Evolutionary conservation across 768 basidiomycete genomes (phyloP).

Genomic region (Podaxis sp.): DNA sequence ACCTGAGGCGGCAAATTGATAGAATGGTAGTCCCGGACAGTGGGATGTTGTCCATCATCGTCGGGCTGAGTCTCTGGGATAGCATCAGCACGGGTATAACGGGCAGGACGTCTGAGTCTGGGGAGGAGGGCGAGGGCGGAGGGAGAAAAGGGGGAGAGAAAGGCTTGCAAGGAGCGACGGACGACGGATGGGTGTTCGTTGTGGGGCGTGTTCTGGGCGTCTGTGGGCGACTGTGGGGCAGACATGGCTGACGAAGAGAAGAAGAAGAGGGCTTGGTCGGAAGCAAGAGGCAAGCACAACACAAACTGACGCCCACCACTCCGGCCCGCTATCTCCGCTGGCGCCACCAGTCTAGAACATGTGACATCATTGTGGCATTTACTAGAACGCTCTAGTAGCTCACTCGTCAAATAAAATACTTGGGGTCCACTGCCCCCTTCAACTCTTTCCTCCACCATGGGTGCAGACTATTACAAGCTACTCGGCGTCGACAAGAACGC

Average conservation of each 20-base stretch:
- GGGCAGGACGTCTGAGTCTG: constrained; percentile 33
- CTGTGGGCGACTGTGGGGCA: background rate
- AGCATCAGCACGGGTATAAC: constrained; percentile 67
- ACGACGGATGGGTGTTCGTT: constrained; percentile 31
- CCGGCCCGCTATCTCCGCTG: background rate
- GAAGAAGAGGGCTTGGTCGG: background rate
- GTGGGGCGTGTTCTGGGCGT: background rate
- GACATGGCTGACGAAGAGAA: background rate
- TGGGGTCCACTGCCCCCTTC: background rate
- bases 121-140: constrained; percentile 52
- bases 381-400: constrained; percentile 23
- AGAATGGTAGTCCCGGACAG: constrained; percentile 70
- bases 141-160: constrained; percentile 59
- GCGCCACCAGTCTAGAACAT: constrained; percentile 12
- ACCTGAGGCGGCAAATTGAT: constrained; percentile 67
- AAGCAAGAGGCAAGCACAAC: too few species aligned
- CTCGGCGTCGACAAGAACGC: constrained; percentile 74
- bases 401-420: constrained; percentile 5
- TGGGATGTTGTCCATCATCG: constrained; percentile 49
- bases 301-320: background rate
- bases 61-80: constrained; percentile 60
- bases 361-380: constrained; percentile 26
- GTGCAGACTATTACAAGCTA: constrained; percentile 84
- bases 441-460: constrained; percentile 41
- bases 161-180: constrained; percentile 57